Percentiles rank a stretch among this genome's conserved stretches.
Evolutionary conservation across 768 basidiomycete genomes (phyloP).

Genomic region (Phaeolepiota aurea): DNA sequence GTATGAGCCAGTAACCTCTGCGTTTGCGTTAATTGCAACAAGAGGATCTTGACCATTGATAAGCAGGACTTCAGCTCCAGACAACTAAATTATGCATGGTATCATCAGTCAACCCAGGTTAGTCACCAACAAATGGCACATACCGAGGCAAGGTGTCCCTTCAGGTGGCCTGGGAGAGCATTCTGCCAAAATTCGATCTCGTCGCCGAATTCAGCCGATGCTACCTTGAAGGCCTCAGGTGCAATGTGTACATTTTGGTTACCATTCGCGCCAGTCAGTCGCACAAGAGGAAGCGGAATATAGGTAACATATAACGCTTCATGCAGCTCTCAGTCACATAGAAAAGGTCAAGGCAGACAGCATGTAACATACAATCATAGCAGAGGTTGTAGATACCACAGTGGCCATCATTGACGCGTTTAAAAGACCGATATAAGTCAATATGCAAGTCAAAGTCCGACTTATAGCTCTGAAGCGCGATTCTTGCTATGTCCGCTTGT

Average conservation of each 20-base stretch:
- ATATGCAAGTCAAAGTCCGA: conserved; percentile 51
- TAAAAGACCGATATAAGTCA: conserved; percentile 44
- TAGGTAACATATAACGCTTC: conserved; percentile 38
- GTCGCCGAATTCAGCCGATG: conserved; percentile 41
- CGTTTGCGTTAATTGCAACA: conserved; percentile 42
- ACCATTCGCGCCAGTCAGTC: conserved; percentile 35
- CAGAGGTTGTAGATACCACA: conserved; percentile 42
- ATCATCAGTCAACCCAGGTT: neutral
- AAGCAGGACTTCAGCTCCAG: conserved; percentile 43
- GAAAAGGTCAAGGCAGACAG: too few species aligned
- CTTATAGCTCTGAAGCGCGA: conserved; percentile 30
- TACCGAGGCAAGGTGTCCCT: conserved; percentile 38
- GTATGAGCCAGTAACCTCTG: conserved; percentile 40
- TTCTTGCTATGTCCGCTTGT: conserved; percentile 37
- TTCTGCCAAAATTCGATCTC: conserved; percentile 49
- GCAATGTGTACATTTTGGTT: conserved; percentile 42
- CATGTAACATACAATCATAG: conserved; percentile 33
- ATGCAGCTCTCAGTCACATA: too few species aligned
- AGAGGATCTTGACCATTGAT: conserved; percentile 47
- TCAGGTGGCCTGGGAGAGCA: conserved; percentile 33
- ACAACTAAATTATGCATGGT: conserved; percentile 21
- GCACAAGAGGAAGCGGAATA: conserved; percentile 38
- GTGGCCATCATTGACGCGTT: conserved; percentile 51
- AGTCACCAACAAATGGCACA: conserved; percentile 4
- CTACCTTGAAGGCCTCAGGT: conserved; percentile 43